A percentile compares a stretch with the other conserved stretches of the same genome.
Evolutionary conservation across 2,329 filamentous ascomycete genomes (phyloP).

Genomic region (Sclerotinia minor): DNA sequence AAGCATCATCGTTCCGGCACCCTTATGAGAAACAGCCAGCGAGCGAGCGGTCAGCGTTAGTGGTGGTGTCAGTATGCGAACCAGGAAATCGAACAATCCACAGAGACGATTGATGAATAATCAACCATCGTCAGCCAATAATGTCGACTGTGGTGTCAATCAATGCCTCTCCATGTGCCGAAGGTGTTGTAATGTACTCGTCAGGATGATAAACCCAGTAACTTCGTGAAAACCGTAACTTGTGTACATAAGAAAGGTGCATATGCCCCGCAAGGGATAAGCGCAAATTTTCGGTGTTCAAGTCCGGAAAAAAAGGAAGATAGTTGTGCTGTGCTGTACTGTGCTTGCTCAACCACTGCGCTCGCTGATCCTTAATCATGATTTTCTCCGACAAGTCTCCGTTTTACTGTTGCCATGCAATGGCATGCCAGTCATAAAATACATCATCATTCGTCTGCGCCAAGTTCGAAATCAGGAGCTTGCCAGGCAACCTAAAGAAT

Average conservation of each 20-base stretch:
- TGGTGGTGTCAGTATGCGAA: constrained; percentile 34
- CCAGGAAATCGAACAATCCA: neutral
- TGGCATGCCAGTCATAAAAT: constrained; percentile 19
- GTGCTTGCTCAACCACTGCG: constrained; percentile 49
- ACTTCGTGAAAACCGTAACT: neutral
- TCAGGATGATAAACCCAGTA: neutral
- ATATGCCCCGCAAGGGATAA: neutral
- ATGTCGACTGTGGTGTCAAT: neutral
- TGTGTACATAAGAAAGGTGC: constrained; percentile 4
- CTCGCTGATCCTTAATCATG: constrained; percentile 49
- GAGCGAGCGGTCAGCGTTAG: constrained; percentile 60
- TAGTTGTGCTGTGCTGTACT: constrained; percentile 41
- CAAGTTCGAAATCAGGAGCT: constrained; percentile 46
- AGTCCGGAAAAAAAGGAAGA: neutral
- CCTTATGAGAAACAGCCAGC: constrained; percentile 49
- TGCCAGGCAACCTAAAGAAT: constrained; percentile 53
- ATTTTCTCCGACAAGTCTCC: constrained; percentile 16
- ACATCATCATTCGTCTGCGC: constrained; percentile 41
- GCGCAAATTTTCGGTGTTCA: neutral
- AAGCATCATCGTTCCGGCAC: constrained; percentile 27
- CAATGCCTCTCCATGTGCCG: neutral
- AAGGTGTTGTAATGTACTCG: neutral
- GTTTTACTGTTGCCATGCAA: constrained; percentile 24
- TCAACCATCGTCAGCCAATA: neutral
- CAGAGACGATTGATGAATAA: neutral